Conservation (phyloP, 2,329 filamentous ascomycete genomes). For the Coniochaeta sp. region DNA sequence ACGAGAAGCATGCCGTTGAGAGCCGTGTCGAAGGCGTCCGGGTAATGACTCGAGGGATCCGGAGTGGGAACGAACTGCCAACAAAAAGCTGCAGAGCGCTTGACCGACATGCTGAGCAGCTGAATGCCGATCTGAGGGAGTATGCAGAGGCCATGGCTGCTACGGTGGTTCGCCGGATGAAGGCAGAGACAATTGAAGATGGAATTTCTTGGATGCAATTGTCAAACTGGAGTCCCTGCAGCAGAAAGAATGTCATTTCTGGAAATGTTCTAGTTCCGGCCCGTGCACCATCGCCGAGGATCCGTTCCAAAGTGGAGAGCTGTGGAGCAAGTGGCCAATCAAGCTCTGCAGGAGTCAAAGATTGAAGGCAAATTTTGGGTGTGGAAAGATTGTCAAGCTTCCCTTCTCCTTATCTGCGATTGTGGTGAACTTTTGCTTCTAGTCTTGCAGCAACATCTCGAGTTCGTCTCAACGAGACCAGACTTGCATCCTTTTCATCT, state of each 20-base stretch:
- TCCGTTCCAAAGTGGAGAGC: not conserved
- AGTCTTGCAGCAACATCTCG: not conserved
- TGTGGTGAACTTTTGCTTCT: no score
- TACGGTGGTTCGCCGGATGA: not conserved
- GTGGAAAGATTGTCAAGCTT: no score
- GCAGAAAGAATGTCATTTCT: not conserved
- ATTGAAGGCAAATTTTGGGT: slow-evolving; percentile 4
- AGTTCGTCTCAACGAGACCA: not conserved
- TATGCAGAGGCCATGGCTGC: slow-evolving; percentile 16
- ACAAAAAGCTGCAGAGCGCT: slow-evolving; percentile 17
- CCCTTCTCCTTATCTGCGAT: slow-evolving; percentile 3
- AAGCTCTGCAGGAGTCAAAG: not conserved
- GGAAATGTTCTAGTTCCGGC: not conserved
- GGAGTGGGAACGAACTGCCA: slow-evolving; percentile 5
- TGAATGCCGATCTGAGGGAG: slow-evolving; percentile 11
- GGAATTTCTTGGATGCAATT: not conserved
- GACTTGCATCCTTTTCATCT: not conserved
- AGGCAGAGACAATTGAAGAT: not conserved
- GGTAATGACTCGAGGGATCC: not conserved
- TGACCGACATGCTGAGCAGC: slow-evolving; percentile 20
- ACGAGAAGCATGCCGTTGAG: slow-evolving; percentile 10
- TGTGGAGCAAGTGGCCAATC: not conserved
- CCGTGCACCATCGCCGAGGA: not conserved
- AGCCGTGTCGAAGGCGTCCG: not conserved
- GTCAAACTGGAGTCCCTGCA: not conserved